Evolutionary conservation across 768 basidiomycete species (phyloP), one percentile per base, ranked within the genome.

Genomic region (Roridomyces roridus): DNA sequence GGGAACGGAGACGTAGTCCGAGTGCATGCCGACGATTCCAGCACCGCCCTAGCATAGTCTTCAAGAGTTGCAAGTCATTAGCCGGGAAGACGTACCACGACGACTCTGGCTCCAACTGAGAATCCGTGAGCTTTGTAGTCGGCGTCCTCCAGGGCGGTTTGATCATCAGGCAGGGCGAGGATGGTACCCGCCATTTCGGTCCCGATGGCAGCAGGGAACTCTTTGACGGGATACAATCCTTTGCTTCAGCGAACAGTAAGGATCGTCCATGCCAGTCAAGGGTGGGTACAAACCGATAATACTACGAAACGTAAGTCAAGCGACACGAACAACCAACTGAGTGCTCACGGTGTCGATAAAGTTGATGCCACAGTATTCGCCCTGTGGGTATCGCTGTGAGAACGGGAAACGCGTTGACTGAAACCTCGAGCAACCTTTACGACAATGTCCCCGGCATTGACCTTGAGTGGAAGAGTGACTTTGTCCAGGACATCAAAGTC

Each of bases 331-430:
- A 17, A 0, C 15, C 28, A 29, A 5, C 21, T 11, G 17, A 24
- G 14, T 8, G 26, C 39, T 18, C n/a, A 59, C 57, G n/a, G 60
- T 62, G 46, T 62, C 60, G 36, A 62, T 62, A 42, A 91, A 97
- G 76, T 97, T 97, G 65, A 96, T 82, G 7, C 92, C 92, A 9
- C 80, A 74, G 63, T 87, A 94, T 63, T 92, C 85, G 21, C 87
- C 78, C 89, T 89, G 66, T 55, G 24, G 21, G 34, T 24, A 26
- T 25, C 20, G 26, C 49, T 57, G 29, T 18, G 23, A 44, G 29
- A 35, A 40, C 17, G 15, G 21, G n/a, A 15, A 20, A 11, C 12
- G 24, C 6, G 46, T 15, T 26, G 18, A 44, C 31, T 1, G 5
- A 6, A 23, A 17, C 46, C 11, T 29, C 6, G 56, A 7, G 69